These are phyloP conservation scores for Taphrina deformans DNA, from an alignment of 1,139 yeast species.

Conservation along the genomic window DNA sequence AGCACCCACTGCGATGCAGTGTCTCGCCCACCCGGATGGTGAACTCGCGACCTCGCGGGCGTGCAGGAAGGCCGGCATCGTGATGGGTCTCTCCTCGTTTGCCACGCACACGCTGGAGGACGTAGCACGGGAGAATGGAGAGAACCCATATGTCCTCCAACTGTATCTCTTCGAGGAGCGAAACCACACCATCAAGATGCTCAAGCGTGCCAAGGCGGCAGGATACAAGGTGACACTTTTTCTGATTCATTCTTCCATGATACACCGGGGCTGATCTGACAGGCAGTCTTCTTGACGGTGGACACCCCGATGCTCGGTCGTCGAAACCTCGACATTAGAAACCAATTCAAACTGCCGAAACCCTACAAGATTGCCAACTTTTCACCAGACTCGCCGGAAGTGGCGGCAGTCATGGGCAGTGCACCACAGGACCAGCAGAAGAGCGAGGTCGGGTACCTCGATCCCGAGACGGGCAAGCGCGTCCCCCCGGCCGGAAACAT, in stretches of 20 bases:
- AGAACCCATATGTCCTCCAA: slow-evolving; percentile 47
- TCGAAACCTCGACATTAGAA: slow-evolving; percentile 57
- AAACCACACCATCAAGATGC: slow-evolving; percentile 51
- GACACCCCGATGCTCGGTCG: slow-evolving; percentile 69
- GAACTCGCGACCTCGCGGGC: slow-evolving; percentile 52
- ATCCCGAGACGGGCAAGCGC: slow-evolving; percentile 11
- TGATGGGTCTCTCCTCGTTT: slow-evolving; percentile 47
- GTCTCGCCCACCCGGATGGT: slow-evolving; percentile 64
- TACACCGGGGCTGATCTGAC: too few species aligned
- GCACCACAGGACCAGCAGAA: background rate
- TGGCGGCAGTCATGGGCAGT: slow-evolving; percentile 12
- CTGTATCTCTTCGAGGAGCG: slow-evolving; percentile 52
- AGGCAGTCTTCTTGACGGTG: slow-evolving; percentile 64
- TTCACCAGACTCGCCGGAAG: slow-evolving; percentile 35
- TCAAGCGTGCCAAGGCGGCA: slow-evolving; percentile 54
- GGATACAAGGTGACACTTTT: slow-evolving; percentile 44
- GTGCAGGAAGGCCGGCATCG: slow-evolving; percentile 43
- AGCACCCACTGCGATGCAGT: slow-evolving; percentile 57
- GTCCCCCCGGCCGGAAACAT: slow-evolving; percentile 17
- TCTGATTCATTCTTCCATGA: too few species aligned
- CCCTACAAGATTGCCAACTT: slow-evolving; percentile 46
- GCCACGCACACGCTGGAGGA: slow-evolving; percentile 44
- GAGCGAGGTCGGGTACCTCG: slow-evolving; percentile 13
- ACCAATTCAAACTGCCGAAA: slow-evolving; percentile 51
- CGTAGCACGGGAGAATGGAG: slow-evolving; percentile 45